Base-by-base conservation (phyloP, 1,284 basidiomycete species). In the Trametes hirsuta region DNA sequence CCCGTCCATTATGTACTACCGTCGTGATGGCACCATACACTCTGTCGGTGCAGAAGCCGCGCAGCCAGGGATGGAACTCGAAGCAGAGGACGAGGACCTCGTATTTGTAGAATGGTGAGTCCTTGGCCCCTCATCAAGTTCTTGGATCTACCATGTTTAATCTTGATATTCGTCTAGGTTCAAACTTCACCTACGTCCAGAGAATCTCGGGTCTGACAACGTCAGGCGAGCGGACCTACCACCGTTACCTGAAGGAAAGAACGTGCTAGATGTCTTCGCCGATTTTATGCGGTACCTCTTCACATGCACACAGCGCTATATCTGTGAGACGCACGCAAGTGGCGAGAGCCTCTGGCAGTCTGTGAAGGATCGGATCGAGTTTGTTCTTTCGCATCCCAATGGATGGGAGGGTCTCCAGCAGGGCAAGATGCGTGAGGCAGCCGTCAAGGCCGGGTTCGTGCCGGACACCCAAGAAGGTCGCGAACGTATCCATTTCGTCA, bases 1-100 rank as follows among this genome's bases (percentile, higher is more conserved):
- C 40, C 85, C 84, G 4, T 80, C 83, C 0, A 74, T 85, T 35
- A 70, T 86, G 15, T 85, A 79, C 64, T 87, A 87, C 64, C 79
- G 82, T 64, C 66, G 68, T 21, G 62, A 72, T 6, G 84, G 84
- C 0, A 69, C 66, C 0, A 75, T 81, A 22, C 72, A 75, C 50
- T 82, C 83, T 3, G 75, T 78, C 45, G 85, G 85, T n/a, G 83
- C 84, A 10, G 84, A 86, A 65, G 81, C 83, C 0, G 69, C 74
- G 21, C 70, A 74, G 25, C 79, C 81, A 35, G 74, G 72, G 9
- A 73, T 79, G 36, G 68, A 75, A 18, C 74, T 79, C 24, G 69
- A 71, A 53, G 81, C 81, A 0, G 80, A 81, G 52, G 81, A 84
- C 5, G 77, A 84, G 55, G 73, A 75, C 14, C 80, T 81, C 76